A percentile compares a stretch with the other conserved stretches of the same genome.
These are phyloP conservation scores for Camellia oleifera DNA, from an alignment of 179 eudicot genomes.

Conservation along the genomic window DNA sequence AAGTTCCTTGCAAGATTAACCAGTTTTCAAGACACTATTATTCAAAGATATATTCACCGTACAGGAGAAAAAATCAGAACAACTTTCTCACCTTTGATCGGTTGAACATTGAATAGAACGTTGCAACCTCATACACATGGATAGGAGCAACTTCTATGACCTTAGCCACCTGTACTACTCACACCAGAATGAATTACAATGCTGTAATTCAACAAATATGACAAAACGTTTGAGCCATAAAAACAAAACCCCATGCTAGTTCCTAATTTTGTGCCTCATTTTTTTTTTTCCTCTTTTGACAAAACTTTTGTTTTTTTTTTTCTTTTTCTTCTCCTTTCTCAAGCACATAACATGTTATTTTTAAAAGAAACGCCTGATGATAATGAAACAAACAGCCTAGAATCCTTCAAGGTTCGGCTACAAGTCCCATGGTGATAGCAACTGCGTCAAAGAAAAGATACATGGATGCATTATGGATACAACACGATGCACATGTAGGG, in stretches of 20 bases:
- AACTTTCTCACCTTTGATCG: constrained; percentile 63
- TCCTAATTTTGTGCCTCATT: background rate
- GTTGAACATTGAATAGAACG: constrained; percentile 98
- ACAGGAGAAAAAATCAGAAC: background rate
- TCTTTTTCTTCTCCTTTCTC: background rate
- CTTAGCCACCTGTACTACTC: constrained; percentile 70
- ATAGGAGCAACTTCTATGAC: constrained; percentile 96
- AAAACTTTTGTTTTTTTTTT: too few relatives aligned
- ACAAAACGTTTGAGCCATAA: background rate
- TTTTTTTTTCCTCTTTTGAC: background rate
- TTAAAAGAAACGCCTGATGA: background rate
- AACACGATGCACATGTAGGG: background rate
- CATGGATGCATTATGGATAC: background rate
- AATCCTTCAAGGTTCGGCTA: background rate
- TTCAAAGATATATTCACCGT: background rate
- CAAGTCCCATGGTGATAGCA: background rate
- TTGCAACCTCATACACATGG: constrained; percentile 97
- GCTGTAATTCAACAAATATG: background rate
- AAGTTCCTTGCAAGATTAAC: background rate
- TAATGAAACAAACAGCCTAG: background rate
- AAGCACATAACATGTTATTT: background rate
- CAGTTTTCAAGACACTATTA: background rate
- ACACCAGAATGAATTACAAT: background rate
- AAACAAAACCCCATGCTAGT: background rate
- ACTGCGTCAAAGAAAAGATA: background rate